Conservation (phyloP, 208 protist species). For the Trypanosoma congolense region DNA sequence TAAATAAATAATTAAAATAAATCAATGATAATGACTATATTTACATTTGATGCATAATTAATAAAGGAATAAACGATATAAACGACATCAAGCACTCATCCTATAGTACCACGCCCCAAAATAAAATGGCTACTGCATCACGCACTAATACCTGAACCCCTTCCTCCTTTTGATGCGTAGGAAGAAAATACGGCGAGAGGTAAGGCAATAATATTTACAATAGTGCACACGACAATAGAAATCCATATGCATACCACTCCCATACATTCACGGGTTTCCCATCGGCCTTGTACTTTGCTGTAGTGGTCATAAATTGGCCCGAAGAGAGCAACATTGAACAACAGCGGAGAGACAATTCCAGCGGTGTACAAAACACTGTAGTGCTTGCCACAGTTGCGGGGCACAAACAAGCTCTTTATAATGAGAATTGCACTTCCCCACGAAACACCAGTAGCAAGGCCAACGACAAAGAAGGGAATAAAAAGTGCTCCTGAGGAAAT, state of each 20-base stretch:
- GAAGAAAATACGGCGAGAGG: constrained; percentile 36
- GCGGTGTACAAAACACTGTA: constrained; percentile 82
- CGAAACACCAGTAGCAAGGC: constrained; percentile 66
- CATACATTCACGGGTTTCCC: constrained; percentile 29
- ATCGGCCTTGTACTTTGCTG: constrained; percentile 31
- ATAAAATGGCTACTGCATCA: no score
- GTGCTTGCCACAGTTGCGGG: constrained; percentile 70
- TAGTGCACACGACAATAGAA: constrained; percentile 45
- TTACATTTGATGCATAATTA: no score
- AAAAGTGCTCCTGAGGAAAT: constrained; percentile 31
- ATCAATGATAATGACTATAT: no score
- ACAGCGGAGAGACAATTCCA: constrained; percentile 67
- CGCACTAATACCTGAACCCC: not conserved
- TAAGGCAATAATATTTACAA: constrained; percentile 43
- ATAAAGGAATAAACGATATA: no score
- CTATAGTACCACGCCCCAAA: no score
- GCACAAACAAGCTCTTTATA: constrained; percentile 56
- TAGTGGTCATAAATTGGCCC: constrained; percentile 69
- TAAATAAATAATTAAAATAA: no score
- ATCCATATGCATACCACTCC: constrained; percentile 51
- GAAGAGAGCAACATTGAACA: constrained; percentile 79
- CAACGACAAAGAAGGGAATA: constrained; percentile 68
- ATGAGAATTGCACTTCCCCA: constrained; percentile 76
- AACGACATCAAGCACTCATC: no score
- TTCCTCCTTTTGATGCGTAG: constrained; percentile 23